phyloP scores from a whole-genome alignment of 441 rosid species.

The Corymbia calophylla region DNA sequence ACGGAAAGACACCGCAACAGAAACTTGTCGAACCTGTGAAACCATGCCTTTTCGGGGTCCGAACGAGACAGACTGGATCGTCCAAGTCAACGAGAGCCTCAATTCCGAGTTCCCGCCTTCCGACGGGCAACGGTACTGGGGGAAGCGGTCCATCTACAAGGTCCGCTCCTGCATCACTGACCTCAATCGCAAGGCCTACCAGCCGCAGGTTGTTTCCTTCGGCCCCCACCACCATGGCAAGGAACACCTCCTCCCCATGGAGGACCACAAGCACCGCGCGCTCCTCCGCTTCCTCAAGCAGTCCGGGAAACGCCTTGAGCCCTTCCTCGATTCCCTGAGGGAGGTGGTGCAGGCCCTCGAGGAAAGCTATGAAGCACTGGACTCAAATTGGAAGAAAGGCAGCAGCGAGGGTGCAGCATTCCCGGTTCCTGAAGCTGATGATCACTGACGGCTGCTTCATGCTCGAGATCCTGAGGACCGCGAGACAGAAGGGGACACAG shows the following conservation, averaged over 20 bases:
- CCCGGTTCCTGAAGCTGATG: conserved; percentile 28
- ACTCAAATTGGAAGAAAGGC: conserved; percentile 6
- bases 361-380: conserved; percentile 26
- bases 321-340: conserved; percentile 7
- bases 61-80: no score
- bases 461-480: conserved; percentile 27
- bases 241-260: conserved; percentile 32
- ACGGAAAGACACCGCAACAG: no score
- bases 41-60: no score
- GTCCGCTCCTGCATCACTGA: background rate
- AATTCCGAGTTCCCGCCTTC: no score
- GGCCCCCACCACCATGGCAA: conserved; percentile 32
- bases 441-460: conserved; percentile 46
- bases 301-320: conserved; percentile 5
- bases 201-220: conserved; percentile 33
- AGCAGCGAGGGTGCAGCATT: background rate
- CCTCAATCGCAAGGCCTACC: conserved; percentile 26
- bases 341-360: conserved; percentile 9
- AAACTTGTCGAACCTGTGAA: no score
- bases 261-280: conserved; percentile 39
- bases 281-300: conserved; percentile 25
- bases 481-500: no score
- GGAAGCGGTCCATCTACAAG: no score
- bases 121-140: no score
- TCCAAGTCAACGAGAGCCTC: no score